Evolutionary conservation across 2,329 filamentous ascomycete genomes (phyloP), one percentile per base, ranked within the genome.

Genomic region (Metarhizium anisopliae): DNA sequence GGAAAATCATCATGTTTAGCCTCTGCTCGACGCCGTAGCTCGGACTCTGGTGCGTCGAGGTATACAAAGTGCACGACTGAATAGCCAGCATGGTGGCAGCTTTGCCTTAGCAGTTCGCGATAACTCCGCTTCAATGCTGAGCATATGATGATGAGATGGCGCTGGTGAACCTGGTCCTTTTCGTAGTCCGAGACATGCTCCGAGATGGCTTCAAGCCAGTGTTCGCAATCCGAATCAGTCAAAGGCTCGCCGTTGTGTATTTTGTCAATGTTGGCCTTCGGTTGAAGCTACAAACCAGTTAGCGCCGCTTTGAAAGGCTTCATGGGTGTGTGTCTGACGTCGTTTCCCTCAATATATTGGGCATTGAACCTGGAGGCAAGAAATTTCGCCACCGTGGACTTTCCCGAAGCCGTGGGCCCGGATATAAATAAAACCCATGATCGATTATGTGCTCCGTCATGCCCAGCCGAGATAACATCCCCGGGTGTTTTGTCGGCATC

Each of bases 401-500:
- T 43, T 1, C 40, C 40, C 6, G 40, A 43, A 16, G 40, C 40
- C 13, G 40, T 43, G 6, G 40, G 40, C 6, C 40, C 40, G 13
- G 40, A 43, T 16, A 43, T 18, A n/a, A 43, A 50, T 57, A 32
- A 64, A 63, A 29, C 58, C 63, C 1, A 60, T 52, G 40, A 62
- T 25, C 25, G 3, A 25, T 25, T 25, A 25, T 25, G 25, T 25
- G 25, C 1, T 25, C 25, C 25, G 3, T 25, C 3, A 25, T 25
- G 25, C 25, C 25, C 25, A 25, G 25, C 25, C 25, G 25, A 25
- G 25, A 25, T 25, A 25, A 25, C 25, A 25, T 25, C 25, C 25
- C 4, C 25, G 25, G 3, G 4, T 25, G 25, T 25, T 25, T 25
- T 25, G 25, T 25, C 4, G 25, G 25, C 3, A 4, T 4, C 25